These are phyloP conservation scores for Plasmodium gonderi DNA, from an alignment of 169 alveolate species.

Conservation along the genomic window DNA sequence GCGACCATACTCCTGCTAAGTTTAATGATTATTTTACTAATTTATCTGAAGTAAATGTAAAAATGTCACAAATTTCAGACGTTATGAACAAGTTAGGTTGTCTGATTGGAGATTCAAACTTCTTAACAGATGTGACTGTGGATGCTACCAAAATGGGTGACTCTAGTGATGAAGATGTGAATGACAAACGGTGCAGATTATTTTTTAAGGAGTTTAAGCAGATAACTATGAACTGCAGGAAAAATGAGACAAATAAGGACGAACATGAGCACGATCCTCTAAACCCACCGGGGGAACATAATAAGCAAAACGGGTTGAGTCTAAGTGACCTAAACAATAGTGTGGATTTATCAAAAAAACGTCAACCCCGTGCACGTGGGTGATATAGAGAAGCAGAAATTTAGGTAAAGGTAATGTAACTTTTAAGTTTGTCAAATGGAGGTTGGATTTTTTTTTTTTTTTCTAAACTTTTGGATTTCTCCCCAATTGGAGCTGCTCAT, in stretches of 20 bases:
- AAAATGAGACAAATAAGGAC: background rate
- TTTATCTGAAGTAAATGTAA: background rate
- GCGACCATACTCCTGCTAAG: background rate
- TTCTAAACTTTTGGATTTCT: too few species aligned
- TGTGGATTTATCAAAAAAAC: slow-evolving; percentile 13
- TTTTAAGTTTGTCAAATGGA: too few species aligned
- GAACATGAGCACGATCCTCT: background rate
- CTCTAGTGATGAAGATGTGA: slow-evolving; percentile 9
- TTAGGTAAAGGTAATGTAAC: too few species aligned
- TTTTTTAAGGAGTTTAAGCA: slow-evolving; percentile 61
- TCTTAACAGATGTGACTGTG: background rate
- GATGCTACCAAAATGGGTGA: background rate
- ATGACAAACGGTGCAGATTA: slow-evolving; percentile 49
- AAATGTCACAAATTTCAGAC: background rate
- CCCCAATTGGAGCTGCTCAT: too few species aligned
- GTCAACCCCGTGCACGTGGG: background rate
- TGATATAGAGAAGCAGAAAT: background rate
- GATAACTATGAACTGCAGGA: slow-evolving; percentile 34
- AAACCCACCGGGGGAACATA: background rate
- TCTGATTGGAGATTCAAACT: background rate
- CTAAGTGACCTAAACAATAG: slow-evolving; percentile 52
- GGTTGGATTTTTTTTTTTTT: too few species aligned
- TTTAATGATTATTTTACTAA: background rate
- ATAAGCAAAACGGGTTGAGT: slow-evolving; percentile 4
- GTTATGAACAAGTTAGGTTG: background rate